Evolutionary conservation across 2,329 filamentous ascomycete species (phyloP).

Genomic region (Neofusicoccum umdonicola): DNA sequence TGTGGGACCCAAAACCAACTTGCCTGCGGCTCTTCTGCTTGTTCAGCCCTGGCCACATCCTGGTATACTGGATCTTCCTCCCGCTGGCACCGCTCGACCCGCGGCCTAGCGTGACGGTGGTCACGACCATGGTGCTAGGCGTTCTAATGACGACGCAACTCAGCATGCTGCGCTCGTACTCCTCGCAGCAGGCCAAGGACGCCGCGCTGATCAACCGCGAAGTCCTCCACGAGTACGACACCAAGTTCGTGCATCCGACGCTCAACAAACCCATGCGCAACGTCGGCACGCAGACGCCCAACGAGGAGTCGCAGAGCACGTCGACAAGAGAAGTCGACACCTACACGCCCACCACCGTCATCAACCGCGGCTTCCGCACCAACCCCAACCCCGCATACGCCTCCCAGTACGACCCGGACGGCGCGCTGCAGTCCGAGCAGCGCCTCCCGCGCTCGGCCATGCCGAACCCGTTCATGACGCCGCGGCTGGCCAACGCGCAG

Average conservation of each 20-base stretch:
- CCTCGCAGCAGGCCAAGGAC: constrained; percentile 83
- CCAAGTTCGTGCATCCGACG: constrained; percentile 87
- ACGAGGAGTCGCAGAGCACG: constrained; percentile 26
- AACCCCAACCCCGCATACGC: constrained; percentile 81
- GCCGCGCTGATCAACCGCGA: constrained; percentile 81
- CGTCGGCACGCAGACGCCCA: constrained; percentile 73
- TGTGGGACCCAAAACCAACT: constrained; percentile 91
- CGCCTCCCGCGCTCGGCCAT: constrained; percentile 8
- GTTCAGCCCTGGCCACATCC: constrained; percentile 90
- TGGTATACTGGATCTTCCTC: constrained; percentile 85
- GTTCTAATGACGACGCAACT: constrained; percentile 74
- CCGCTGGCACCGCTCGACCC: constrained; percentile 74
- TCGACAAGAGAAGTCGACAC: constrained; percentile 54
- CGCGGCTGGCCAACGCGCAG: neutral
- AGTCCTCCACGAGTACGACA: constrained; percentile 92
- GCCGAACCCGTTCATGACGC: constrained; percentile 20
- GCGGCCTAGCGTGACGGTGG: constrained; percentile 79
- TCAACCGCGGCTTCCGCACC: constrained; percentile 75
- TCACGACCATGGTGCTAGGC: constrained; percentile 77
- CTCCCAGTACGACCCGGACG: constrained; percentile 69
- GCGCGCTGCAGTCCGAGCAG: constrained; percentile 24
- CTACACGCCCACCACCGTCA: constrained; percentile 60
- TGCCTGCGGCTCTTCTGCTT: constrained; percentile 80
- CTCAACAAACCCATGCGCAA: constrained; percentile 77
- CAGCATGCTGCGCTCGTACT: constrained; percentile 68